Evolutionary conservation across 352 stramenopile species (phyloP), one percentile per base, ranked within the genome.

Genomic region (Globisporangium emineosum): DNA sequence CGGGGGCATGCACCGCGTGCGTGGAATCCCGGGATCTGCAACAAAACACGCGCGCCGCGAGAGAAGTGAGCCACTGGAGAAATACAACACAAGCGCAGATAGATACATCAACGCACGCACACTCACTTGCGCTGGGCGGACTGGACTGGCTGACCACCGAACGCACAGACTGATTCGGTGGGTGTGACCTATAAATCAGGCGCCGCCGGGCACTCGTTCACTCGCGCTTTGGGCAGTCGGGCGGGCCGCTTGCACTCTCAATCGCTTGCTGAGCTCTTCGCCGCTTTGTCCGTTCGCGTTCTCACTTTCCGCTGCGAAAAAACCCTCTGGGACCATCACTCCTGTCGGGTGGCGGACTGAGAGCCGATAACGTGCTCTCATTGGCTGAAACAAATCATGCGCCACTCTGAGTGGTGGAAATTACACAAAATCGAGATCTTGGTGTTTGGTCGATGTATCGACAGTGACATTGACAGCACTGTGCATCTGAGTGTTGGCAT

Each of bases 261-360:
- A 19, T 12, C 57, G 43, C 57, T 63, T 63, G 15, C 40, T 47
- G 33, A n/a, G 43, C 30, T 35, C 57, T 56, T 63, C 42, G 57
- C 7, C 30, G 57, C 57, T 63, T 63, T 63, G 57, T 63, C 57
- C 21, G 57, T 63, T 56, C 57, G 57, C 57, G 43, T 63, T 63
- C 57, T 63, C 55, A 23, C 55, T 51, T 60, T 50, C 50, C 29
- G 17, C 51, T 42, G 17, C 27, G 50, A 21, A 55, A 55, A 55
- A 23, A 55, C 40, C 40, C 40, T 45, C 40, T 45, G 40, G 37
- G 40, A 45, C 40, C 40, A 45, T 27, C 43, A 51, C 43, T 51
- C 43, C 19, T 23, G 15, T 17, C 12, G 42, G 42, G 13, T 47
- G 13, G 32, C n/a, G n/a, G n/a, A n/a, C n/a, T n/a, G n/a, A 32